phyloP scores from a whole-genome alignment of 768 basidiomycete species.

The Sarcomyxa edulis region DNA sequence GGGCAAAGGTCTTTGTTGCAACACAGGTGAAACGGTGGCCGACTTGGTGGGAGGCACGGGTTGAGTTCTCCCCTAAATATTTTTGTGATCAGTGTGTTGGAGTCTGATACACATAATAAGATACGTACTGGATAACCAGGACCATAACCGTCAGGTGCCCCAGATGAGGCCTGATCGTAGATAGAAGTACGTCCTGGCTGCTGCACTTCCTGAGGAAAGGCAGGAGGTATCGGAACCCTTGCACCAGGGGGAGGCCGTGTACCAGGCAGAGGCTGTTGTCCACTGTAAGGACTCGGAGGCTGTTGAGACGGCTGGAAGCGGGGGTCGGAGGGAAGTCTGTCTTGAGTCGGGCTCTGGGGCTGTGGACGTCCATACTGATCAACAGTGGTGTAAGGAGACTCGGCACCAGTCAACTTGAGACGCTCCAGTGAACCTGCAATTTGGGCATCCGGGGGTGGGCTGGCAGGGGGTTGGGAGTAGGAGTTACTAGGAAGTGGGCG shows the following conservation, averaged over 20 bases:
- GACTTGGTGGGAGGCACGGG: neutral
- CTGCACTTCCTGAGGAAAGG: slow-evolving; percentile 37
- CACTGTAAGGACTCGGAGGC: slow-evolving; percentile 21
- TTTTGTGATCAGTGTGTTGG: slow-evolving; percentile 5
- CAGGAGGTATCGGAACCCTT: slow-evolving; percentile 36
- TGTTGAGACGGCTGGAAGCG: slow-evolving; percentile 31
- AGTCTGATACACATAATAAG: slow-evolving; percentile 7
- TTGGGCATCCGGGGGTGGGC: slow-evolving; percentile 6
- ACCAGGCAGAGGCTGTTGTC: slow-evolving; percentile 19
- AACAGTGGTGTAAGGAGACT: slow-evolving; percentile 23
- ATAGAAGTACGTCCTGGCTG: slow-evolving; percentile 22
- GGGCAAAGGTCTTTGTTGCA: slow-evolving; percentile 24
- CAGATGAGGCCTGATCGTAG: no score
- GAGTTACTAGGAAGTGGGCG: slow-evolving; percentile 34
- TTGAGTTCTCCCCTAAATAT: no score
- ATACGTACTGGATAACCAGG: slow-evolving; percentile 32
- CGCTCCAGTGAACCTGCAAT: slow-evolving; percentile 35
- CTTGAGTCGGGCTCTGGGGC: slow-evolving; percentile 24
- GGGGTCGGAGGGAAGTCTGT: slow-evolving; percentile 36
- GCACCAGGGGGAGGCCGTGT: slow-evolving; percentile 37
- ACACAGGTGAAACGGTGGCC: slow-evolving; percentile 6
- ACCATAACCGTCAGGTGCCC: slow-evolving; percentile 26
- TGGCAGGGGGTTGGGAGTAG: slow-evolving; percentile 25
- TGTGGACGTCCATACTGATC: slow-evolving; percentile 35
- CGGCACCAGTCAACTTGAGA: slow-evolving; percentile 36